Conservation (phyloP, 1,139 yeast genomes). For the Blastobotrys elegans region DNA sequence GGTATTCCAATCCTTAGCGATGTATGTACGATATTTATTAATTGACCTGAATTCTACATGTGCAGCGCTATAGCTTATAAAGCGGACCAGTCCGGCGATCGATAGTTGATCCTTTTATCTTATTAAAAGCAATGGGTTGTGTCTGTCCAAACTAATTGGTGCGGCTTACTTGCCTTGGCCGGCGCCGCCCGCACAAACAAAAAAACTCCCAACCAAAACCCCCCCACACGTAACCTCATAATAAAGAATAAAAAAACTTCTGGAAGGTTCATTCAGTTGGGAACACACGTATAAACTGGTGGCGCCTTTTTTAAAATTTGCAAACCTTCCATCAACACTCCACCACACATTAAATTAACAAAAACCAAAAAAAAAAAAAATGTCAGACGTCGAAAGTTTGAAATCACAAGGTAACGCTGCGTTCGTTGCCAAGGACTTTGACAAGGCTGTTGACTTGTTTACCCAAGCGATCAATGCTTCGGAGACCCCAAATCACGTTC, state of each 20-base stretch:
- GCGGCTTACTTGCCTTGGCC: too few species aligned
- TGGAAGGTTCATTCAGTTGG: constrained; percentile 16
- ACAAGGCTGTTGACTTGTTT: constrained; percentile 73
- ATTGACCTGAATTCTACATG: too few species aligned
- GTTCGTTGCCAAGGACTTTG: constrained; percentile 80
- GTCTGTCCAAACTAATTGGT: neutral
- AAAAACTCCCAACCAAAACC: neutral
- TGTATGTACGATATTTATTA: too few species aligned
- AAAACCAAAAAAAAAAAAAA: constrained; percentile 7
- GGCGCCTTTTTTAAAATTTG: neutral
- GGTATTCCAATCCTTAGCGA: too few species aligned
- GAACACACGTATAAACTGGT: too few species aligned
- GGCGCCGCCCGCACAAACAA: too few species aligned
- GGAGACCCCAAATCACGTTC: constrained; percentile 76
- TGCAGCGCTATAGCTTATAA: too few species aligned
- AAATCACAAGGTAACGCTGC: constrained; percentile 77
- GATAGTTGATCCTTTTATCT: neutral
- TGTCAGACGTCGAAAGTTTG: constrained; percentile 27
- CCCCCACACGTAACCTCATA: neutral
- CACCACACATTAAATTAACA: neutral
- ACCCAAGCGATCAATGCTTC: constrained; percentile 87
- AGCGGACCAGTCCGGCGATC: neutral
- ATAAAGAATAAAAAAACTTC: constrained; percentile 5
- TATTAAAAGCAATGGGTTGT: neutral
- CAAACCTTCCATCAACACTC: neutral